Base-by-base conservation (phyloP, 2,329 filamentous ascomycete species). In the Stachybotrys chartarum region DNA sequence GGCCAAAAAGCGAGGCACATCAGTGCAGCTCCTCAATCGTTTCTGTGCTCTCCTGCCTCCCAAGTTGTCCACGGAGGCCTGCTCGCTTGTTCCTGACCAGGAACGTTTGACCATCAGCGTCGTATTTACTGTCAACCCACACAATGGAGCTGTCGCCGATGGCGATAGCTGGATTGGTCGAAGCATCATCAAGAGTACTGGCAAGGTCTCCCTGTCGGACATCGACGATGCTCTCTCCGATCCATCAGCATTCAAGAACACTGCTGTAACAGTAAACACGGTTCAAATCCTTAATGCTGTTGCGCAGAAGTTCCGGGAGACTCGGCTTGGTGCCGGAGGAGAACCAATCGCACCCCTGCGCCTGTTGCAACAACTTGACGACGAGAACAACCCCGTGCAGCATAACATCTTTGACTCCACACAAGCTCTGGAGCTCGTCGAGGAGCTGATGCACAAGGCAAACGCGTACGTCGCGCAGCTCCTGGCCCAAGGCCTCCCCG, bases 341-440 rank as follows among this genome's bases (percentile, higher is more conserved):
- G 84, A 88, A 60, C 85, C 88, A 12, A 89, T 96, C 64, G 88
- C 92, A 39, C 87, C 93, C 46, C 83, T 99, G 53, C 88, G 94
- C 56, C 81, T 99, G 50, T 78, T 97, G 58, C 91, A 96, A 72
- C 92, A 96, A 74, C 81, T 97, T 46, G 94, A 99, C 63, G 94
- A 99, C 64, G 94, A 99, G 78, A 97, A 97, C 71, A 91, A 97
- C 54, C 94, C 93, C 3, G 92, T 97, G 46, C 91, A 96, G 75
- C 85, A 91, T 70, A 99, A 97, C 75, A 89, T 99, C 60, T 99
- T 97, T 67, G 87, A 97, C 70, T 93, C 90, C 32, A 91, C 90
- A 12, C 80, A 87, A 10, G 90, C 92, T 3, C 91, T 95, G 60
- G 93, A 97, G 74, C 83, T 97, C 59, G 90, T 97, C 49, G 94